These are phyloP conservation scores for Elaeagnus macrophylla DNA, from an alignment of 306 rosid genomes.

Conservation along the genomic window DNA sequence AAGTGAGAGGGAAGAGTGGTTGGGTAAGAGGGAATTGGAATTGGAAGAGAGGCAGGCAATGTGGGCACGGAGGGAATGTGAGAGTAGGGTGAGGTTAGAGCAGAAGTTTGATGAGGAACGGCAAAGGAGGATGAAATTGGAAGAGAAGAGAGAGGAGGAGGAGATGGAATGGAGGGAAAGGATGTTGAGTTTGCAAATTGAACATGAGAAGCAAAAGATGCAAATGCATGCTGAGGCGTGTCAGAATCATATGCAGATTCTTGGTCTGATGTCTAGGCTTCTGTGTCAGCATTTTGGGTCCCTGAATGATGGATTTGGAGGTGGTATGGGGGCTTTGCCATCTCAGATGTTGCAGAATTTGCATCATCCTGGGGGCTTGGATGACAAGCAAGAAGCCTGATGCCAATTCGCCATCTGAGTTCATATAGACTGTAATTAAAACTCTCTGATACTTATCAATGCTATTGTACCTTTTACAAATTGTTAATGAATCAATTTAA, in stretches of 20 bases:
- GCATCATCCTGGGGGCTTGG: conserved; percentile 65
- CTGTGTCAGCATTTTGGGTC: conserved; percentile 74
- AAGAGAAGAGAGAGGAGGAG: conserved; percentile 75
- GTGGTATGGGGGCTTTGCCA: conserved; percentile 56
- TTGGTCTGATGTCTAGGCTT: conserved; percentile 66
- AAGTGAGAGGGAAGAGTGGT: conserved; percentile 37
- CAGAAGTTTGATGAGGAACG: conserved; percentile 46
- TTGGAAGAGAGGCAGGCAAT: conserved; percentile 47
- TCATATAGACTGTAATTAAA: conserved; percentile 33
- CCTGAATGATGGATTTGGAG: conserved; percentile 54
- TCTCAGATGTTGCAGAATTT: conserved; percentile 71
- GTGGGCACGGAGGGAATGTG: conserved; percentile 46
- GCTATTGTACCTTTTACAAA: conserved; percentile 2
- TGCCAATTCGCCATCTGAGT: conserved; percentile 78
- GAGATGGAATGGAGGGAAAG: conserved; percentile 91
- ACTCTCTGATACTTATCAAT: conserved; percentile 3
- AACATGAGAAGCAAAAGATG: conserved; percentile 86
- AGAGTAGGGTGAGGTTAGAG: conserved; percentile 48
- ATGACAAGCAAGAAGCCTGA: conserved; percentile 60
- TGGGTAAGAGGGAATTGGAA: conserved; percentile 43
- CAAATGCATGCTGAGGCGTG: conserved; percentile 82
- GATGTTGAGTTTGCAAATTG: conserved; percentile 73
- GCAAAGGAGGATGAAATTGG: conserved; percentile 50
- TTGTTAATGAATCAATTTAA: not conserved
- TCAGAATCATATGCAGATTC: conserved; percentile 84